Base-by-base conservation (phyloP, 2,329 filamentous ascomycete genomes). In the Gliomastix tumulicola region DNA sequence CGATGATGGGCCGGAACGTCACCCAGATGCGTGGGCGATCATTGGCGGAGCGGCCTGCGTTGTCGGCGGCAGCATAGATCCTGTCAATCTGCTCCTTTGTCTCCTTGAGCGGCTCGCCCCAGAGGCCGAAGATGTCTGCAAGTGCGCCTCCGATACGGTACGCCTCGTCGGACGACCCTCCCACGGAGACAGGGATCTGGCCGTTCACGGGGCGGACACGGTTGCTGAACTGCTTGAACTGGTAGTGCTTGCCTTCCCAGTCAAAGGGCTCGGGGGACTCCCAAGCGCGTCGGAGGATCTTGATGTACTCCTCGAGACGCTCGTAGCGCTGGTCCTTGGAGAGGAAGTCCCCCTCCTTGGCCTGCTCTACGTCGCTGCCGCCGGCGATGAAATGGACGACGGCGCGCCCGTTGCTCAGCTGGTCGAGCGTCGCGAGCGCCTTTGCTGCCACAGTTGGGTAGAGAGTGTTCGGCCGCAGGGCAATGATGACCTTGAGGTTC, bases 371-470 rank as follows among this genome's bases (percentile, higher is more conserved):
- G 37, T 80, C 76, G 39, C 66, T 76, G 33, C 76, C 76, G 20
- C 76, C 76, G 1, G 76, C 76, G 43, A 80, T 79, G 48, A 79
- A 77, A 46, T 80, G 76, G 10, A 79, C 76, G 0, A 79, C 74
- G 5, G 67, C 74, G 9, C 75, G 68, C 7, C 76, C 76, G 4
- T 53, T 55, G 49, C 70, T 71, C 19, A 79, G 68, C 43, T 79
- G 75, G 44, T 79, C 74, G 1, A 80, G 67, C 0, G 76, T 79
- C 3, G 76, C 74, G 2, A 80, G 65, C 4, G 72, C 68, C 52
- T 79, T 79, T 30, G 76, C 76, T 0, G 76, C 76, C 0, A 79
- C 74, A 2, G 76, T 80, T 5, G 76, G 76, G 47, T 76, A 78
- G 7, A 79, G 49, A 0, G 58, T 80, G 25, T 28, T 80, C 21